These are phyloP conservation scores for Austroboletus eburneus DNA, from an alignment of 768 basidiomycete genomes.

Conservation along the genomic window DNA sequence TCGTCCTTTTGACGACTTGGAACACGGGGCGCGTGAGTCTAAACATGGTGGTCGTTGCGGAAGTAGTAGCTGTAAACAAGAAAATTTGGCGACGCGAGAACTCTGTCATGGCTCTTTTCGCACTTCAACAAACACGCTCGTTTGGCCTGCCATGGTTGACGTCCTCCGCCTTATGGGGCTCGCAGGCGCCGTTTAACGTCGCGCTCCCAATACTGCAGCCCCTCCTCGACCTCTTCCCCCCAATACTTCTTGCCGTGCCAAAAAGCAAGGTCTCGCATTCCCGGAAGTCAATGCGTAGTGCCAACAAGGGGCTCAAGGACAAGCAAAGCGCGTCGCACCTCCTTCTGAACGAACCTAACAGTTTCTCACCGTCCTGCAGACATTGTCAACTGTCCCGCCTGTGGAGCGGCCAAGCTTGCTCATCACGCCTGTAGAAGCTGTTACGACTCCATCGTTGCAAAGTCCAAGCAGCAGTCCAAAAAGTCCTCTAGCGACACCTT, in stretches of 20 bases:
- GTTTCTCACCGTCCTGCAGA: constrained; percentile 44
- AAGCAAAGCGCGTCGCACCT: constrained; percentile 61
- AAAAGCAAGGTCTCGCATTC: constrained; percentile 94
- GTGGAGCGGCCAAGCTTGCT: constrained; percentile 82
- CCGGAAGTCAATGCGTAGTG: constrained; percentile 89
- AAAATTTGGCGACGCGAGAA: too few relatives aligned
- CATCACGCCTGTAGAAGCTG: constrained; percentile 85
- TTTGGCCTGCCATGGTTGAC: constrained; percentile 25
- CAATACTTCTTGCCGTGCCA: constrained; percentile 87
- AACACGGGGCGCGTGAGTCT: constrained; percentile 71
- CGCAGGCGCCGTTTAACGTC: constrained; percentile 31
- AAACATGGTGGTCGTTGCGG: constrained; percentile 51
- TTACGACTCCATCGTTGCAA: constrained; percentile 40
- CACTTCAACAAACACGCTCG: constrained; percentile 32
- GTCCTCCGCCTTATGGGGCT: constrained; percentile 18
- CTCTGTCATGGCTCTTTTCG: constrained; percentile 39
- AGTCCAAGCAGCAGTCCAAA: constrained; percentile 19
- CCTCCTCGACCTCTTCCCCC: constrained; percentile 74
- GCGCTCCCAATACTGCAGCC: constrained; percentile 41
- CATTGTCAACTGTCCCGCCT: constrained; percentile 86
- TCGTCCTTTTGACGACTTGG: constrained; percentile 66
- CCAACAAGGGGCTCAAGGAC: constrained; percentile 94
- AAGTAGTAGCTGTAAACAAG: constrained; percentile 11
- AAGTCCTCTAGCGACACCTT: not conserved
- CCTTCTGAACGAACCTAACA: too few relatives aligned